phyloP scores from a whole-genome alignment of 2,329 filamentous ascomycete genomes.

The Xylaria sp. region DNA sequence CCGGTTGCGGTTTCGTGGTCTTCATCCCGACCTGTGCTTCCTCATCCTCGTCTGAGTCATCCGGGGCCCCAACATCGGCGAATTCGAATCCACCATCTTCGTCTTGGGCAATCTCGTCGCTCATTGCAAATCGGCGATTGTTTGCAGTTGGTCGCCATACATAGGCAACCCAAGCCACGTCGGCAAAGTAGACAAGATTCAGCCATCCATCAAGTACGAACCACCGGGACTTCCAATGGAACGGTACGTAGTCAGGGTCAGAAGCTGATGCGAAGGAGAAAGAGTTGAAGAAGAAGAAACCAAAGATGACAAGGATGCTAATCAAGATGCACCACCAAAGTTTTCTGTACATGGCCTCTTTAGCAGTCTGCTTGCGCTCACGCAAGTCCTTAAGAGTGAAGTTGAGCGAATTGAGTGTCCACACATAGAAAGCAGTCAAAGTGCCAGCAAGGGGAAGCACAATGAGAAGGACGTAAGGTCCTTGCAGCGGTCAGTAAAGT shows the following conservation, averaged over 20 bases:
- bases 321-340: slow-evolving; percentile 97
- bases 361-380: slow-evolving; percentile 92
- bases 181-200: slow-evolving; percentile 93
- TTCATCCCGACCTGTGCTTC: slow-evolving; percentile 62
- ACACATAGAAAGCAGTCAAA: slow-evolving; percentile 96
- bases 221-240: slow-evolving; percentile 98
- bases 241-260: slow-evolving; percentile 90
- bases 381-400: slow-evolving; percentile 95
- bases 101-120: slow-evolving; percentile 97
- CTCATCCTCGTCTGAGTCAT: slow-evolving; percentile 71
- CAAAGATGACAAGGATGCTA: slow-evolving; percentile 95
- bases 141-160: slow-evolving; percentile 97
- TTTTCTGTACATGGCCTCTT: slow-evolving; percentile 96
- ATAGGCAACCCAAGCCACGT: slow-evolving; percentile 93
- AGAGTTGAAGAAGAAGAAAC: slow-evolving; percentile 98
- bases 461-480: slow-evolving; percentile 90
- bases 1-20: slow-evolving; percentile 44
- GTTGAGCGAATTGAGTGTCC: slow-evolving; percentile 96
- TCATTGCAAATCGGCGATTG: slow-evolving; percentile 98
- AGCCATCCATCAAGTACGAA: slow-evolving; percentile 98
- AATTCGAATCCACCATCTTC: slow-evolving; percentile 97
- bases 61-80: slow-evolving; percentile 83
- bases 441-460: slow-evolving; percentile 92
- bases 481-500: slow-evolving; percentile 53
- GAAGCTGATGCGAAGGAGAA: slow-evolving; percentile 89